Evolutionary conservation across 805 yeast species (phyloP).

Genomic region (Candida awuae): DNA sequence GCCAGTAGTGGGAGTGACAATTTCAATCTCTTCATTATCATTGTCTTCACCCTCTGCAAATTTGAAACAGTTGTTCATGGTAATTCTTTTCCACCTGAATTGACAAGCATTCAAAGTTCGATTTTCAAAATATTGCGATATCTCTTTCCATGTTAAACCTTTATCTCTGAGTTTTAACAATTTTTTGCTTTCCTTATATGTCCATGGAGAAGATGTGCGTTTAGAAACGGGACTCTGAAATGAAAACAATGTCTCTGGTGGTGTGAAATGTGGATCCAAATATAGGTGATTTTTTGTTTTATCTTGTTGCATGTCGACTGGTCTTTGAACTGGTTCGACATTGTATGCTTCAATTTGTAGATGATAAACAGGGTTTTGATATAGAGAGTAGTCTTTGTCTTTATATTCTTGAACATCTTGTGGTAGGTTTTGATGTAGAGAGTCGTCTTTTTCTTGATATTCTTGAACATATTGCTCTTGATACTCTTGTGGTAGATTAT

Average conservation of each 20-base stretch:
- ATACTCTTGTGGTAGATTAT: no score
- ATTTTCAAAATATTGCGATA: constrained; percentile 3
- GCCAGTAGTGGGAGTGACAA: no score
- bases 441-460: no score
- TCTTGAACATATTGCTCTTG: no score
- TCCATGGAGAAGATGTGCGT: constrained; percentile 7
- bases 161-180: constrained; percentile 3
- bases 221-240: background rate
- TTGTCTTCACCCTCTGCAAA: background rate
- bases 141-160: constrained; percentile 10
- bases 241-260: background rate
- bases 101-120: constrained; percentile 11
- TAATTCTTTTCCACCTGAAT: constrained; percentile 10
- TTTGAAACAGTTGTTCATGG: constrained; percentile 5
- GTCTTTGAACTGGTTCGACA: no score
- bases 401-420: no score
- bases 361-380: no score
- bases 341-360: no score
- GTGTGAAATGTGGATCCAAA: background rate
- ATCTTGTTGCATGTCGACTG: no score
- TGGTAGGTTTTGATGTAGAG: no score
- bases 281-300: no score
- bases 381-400: no score
- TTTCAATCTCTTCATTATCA: background rate
- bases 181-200: constrained; percentile 1